A percentile compares a stretch with the other conserved stretches of the same genome.
These are phyloP conservation scores for Populus deltoides DNA, from an alignment of 345 rosid species.

Conservation along the genomic window DNA sequence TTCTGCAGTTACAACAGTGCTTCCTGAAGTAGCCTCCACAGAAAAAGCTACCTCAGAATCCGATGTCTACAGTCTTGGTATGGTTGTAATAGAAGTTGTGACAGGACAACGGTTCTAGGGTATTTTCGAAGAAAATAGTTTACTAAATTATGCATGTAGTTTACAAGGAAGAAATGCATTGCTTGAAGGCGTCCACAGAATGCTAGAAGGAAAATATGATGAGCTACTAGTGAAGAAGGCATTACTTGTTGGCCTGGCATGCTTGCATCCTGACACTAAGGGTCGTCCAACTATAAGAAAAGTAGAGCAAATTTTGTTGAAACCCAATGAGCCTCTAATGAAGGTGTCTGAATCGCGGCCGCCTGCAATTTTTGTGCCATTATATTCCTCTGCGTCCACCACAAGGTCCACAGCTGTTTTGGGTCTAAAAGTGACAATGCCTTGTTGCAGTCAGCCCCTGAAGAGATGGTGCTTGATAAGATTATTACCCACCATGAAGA, in stretches of 20 bases:
- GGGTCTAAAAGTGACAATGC: background rate
- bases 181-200: slow-evolving; percentile 23
- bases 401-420: background rate
- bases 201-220: slow-evolving; percentile 17
- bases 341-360: slow-evolving; percentile 34
- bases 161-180: slow-evolving; percentile 19
- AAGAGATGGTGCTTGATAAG: slow-evolving; percentile 4
- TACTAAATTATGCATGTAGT: slow-evolving; percentile 37
- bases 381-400: slow-evolving; percentile 17
- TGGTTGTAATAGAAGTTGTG: slow-evolving; percentile 37
- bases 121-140: slow-evolving; percentile 33
- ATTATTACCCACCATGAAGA: background rate
- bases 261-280: slow-evolving; percentile 27
- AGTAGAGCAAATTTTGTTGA: slow-evolving; percentile 37
- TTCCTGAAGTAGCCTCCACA: slow-evolving; percentile 31
- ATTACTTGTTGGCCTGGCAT: slow-evolving; percentile 32
- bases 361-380: slow-evolving; percentile 10
- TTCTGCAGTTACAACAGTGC: slow-evolving; percentile 33
- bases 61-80: slow-evolving; percentile 38
- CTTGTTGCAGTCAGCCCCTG: background rate
- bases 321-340: slow-evolving; percentile 34
- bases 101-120: slow-evolving; percentile 35
- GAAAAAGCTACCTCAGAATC: slow-evolving; percentile 34
- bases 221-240: slow-evolving; percentile 30
- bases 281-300: slow-evolving; percentile 36